Percentiles rank a stretch among this genome's conserved stretches.
phyloP scores from a whole-genome alignment of 2,329 filamentous ascomycete genomes.

The Hypoxylon sp. region DNA sequence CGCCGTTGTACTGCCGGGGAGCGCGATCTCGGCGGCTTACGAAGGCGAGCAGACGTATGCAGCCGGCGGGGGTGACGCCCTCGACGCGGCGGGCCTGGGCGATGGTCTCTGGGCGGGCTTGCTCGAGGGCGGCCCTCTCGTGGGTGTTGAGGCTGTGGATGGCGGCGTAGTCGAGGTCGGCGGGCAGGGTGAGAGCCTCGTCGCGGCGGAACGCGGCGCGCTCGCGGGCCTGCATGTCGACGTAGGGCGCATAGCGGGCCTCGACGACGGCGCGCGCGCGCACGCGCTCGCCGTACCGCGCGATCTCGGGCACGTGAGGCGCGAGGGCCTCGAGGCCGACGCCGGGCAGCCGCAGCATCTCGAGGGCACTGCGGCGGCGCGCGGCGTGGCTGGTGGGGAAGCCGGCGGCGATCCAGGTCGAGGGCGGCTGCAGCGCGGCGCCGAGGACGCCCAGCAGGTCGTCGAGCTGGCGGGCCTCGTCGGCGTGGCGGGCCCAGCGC shows the following conservation, averaged over 20 bases:
- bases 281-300: slow-evolving; percentile 64
- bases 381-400: slow-evolving; percentile 74
- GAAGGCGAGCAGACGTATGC: slow-evolving; percentile 67
- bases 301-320: slow-evolving; percentile 63
- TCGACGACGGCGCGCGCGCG: slow-evolving; percentile 79
- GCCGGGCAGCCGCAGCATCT: slow-evolving; percentile 75
- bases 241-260: slow-evolving; percentile 85
- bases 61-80: slow-evolving; percentile 72
- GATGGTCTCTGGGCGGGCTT: slow-evolving; percentile 80
- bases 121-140: slow-evolving; percentile 75
- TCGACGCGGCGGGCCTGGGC: slow-evolving; percentile 90
- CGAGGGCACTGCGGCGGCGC: slow-evolving; percentile 65
- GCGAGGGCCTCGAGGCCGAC: slow-evolving; percentile 66
- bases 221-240: slow-evolving; percentile 73
- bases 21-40: slow-evolving; percentile 55
- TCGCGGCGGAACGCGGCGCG: slow-evolving; percentile 76
- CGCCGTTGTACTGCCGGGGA: neutral
- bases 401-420: slow-evolving; percentile 73
- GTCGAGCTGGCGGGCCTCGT: slow-evolving; percentile 71
- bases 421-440: slow-evolving; percentile 64
- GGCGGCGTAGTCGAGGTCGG: slow-evolving; percentile 76
- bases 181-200: slow-evolving; percentile 75
- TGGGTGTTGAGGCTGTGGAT: slow-evolving; percentile 80
- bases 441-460: slow-evolving; percentile 70
- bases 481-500: slow-evolving; percentile 76